Base-by-base conservation (phyloP, 129 eudicot species). In the Apium graveolens region DNA sequence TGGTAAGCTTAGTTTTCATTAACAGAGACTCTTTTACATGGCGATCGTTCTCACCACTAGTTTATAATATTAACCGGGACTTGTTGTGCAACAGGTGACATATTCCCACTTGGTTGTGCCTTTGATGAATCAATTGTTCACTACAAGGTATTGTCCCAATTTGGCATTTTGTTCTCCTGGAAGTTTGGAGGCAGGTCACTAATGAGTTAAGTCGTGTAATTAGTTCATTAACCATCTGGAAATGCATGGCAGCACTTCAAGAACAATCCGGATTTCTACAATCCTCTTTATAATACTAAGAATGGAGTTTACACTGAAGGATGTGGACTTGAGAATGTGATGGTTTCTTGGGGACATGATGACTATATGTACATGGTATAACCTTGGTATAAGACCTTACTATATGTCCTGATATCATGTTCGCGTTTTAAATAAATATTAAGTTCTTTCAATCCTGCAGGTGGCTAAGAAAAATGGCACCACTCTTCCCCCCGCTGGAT, bases 331-430 rank as follows among this genome's bases (percentile, higher is more conserved):
- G 90, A 91, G 7, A 95, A 95, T 84, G 97, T 95, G 51, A 73
- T 80, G 74, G 85, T 95, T 78, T 91, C 98, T 39, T 95, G 96
- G 96, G 98, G 98, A 11, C 98, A 95, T 78, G 98, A 94, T 82
- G 97, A 94, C 70, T 94, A 93, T 81, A 91, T 94, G 98, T 91
- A 89, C 80, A 82, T 94, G 96, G 97, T 91, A 88, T 62, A 43
- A 12, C 12, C 35, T 17, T 43, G 9, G 3, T 11, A 38, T 39
- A 38, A 18, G 29, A 71, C 44, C 27, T 9, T 2, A 12, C 2
- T 39, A 24, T 37, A 65, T 14, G 32, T 57, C 66, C 14, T n/a
- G 16, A n/a, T n/a, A 16, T n/a, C 12, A 7, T 0, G 32, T 57
- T 57, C 26, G 31, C 10, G 32, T 57, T 55, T 57, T 0, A 24